Evolutionary conservation across 2,329 filamentous ascomycete genomes (phyloP), one percentile per base, ranked within the genome.

Genomic region (Nigrospora oryzae): DNA sequence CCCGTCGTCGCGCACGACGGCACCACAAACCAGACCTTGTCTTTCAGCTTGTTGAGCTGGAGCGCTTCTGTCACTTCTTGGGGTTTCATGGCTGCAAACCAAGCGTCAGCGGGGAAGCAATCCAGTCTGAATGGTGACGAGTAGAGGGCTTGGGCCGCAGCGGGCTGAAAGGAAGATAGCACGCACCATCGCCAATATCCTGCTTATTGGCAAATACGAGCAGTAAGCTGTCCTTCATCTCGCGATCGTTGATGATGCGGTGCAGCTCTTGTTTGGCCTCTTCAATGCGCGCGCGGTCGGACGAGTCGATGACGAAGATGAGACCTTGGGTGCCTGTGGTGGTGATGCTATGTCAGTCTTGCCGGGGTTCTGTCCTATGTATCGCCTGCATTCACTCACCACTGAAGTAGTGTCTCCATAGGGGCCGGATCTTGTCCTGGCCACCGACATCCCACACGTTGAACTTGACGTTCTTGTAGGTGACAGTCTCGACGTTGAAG

Each of bases 151-250:
- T 23, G 23, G 23, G 23, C 5, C 23, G 23, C 23, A 28, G 7
- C 8, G 10, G 8, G 31, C 40, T 6, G 28, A 13, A 36, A 17
- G 32, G 38, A 42, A 11, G 44, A 37, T 40, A 13, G 45, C 33
- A 67, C 74, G 46, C 69, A 87, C 88, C 82, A 62, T 88, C 87
- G 47, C 79, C 75, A 56, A 97, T 74, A 80, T 98, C 93, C 71
- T 97, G 93, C 80, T 98, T 98, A 76, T 98, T 98, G 61, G 93
- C 93, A 66, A 98, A 97, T 36, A 98, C 91, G 49, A 97, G 72
- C 56, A 98, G 73, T 57, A 97, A 75, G 50, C 89, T 90, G 63
- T 97, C 91, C 71, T 93, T 90, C 82, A 97, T 91, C 76, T 98
- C 93, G 53, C 91, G 84, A 66, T 97, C 93, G 68, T 95, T 93